These are phyloP conservation scores for Yamadazyma dushanensis DNA, from an alignment of 1,139 yeast genomes.

Conservation along the genomic window DNA sequence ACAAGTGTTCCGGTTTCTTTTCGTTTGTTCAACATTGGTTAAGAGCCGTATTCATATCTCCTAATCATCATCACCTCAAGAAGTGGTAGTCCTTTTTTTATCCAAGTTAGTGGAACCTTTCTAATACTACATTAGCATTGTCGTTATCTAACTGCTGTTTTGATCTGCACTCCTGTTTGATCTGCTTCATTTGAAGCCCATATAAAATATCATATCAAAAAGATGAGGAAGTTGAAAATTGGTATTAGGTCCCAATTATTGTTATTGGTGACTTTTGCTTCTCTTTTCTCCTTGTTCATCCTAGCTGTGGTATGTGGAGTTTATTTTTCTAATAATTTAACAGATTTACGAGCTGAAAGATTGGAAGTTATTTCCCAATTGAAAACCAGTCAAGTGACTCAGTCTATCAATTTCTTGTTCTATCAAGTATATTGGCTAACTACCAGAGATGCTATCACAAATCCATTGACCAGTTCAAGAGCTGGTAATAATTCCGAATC, in stretches of 20 bases:
- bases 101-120: too few species aligned
- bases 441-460: conserved; percentile 57
- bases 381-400: conserved; percentile 77
- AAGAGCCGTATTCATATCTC: too few species aligned
- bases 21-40: too few species aligned
- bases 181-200: too few species aligned
- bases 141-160: too few species aligned
- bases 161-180: too few species aligned
- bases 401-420: conserved; percentile 59
- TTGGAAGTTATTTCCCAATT: conserved; percentile 76
- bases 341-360: conserved; percentile 65
- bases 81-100: too few species aligned
- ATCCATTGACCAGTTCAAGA: conserved; percentile 58
- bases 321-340: conserved; percentile 67
- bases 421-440: conserved; percentile 75
- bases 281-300: conserved; percentile 71
- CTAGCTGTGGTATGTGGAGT: conserved; percentile 80
- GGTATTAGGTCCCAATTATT: conserved; percentile 74
- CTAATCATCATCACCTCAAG: too few species aligned
- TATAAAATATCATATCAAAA: too few species aligned
- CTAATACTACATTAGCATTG: too few species aligned
- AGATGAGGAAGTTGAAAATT: conserved; percentile 45
- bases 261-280: conserved; percentile 73
- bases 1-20: too few species aligned
- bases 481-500: conserved; percentile 66